Conservation (phyloP, 345 rosid genomes). For the Eucalyptus marginata region DNA sequence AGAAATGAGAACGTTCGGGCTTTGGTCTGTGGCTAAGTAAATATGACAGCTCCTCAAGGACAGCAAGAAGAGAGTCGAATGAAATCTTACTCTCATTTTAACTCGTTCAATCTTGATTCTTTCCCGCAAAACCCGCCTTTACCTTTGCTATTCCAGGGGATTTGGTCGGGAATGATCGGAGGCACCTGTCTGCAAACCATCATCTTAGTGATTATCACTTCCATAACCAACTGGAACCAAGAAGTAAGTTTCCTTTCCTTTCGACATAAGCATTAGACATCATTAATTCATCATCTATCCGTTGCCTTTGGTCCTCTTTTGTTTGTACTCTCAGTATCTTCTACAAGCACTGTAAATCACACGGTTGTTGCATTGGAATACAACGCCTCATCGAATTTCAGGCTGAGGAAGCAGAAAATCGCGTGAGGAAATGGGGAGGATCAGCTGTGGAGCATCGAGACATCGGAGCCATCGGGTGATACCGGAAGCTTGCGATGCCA, state of each 20-base stretch:
- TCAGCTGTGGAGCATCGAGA: conserved; percentile 8
- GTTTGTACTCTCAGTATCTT: neutral
- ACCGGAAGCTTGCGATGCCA: neutral
- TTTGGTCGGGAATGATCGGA: conserved; percentile 92
- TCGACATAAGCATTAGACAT: neutral
- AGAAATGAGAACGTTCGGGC: neutral
- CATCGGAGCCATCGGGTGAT: neutral
- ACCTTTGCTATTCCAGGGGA: conserved; percentile 35
- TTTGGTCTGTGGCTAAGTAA: neutral
- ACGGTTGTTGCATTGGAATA: neutral
- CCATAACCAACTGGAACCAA: conserved; percentile 59
- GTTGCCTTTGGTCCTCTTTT: neutral
- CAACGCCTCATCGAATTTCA: neutral
- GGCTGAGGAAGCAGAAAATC: conserved; percentile 67
- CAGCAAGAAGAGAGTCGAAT: neutral
- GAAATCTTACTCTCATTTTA: neutral
- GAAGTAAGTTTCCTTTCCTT: conserved; percentile 29
- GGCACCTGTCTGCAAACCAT: conserved; percentile 67
- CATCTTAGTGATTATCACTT: conserved; percentile 43
- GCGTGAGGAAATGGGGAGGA: conserved; percentile 80
- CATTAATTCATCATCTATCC: neutral
- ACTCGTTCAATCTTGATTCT: neutral
- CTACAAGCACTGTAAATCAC: neutral
- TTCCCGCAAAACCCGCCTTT: neutral
- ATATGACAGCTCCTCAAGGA: neutral